Evolutionary conservation across 1,284 basidiomycete genomes (phyloP).

Genomic region (Fistulinella staudtii): DNA sequence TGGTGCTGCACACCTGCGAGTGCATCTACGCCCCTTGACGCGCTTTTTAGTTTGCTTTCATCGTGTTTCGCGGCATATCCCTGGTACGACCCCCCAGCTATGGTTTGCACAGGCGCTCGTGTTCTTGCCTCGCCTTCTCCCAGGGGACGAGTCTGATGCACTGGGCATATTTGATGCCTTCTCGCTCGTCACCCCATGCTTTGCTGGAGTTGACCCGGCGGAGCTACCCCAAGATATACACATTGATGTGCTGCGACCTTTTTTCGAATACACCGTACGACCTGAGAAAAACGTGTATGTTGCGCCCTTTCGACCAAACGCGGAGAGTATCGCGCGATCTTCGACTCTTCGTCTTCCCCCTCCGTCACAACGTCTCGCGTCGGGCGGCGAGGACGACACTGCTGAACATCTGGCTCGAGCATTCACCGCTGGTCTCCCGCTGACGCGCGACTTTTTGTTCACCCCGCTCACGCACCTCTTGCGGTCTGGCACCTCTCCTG

Average conservation of each 20-base stretch:
- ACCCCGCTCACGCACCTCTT: slow-evolving; percentile 79
- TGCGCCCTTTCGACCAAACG: slow-evolving; percentile 45
- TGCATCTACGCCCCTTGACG: slow-evolving; percentile 50
- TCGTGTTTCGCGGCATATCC: slow-evolving; percentile 50
- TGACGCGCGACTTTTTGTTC: slow-evolving; percentile 70
- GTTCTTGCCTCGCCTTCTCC: slow-evolving; percentile 50
- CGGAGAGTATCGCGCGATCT: slow-evolving; percentile 49
- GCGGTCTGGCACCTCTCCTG: slow-evolving; percentile 69
- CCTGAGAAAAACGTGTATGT: slow-evolving; percentile 36
- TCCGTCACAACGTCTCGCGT: background rate
- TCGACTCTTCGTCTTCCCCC: slow-evolving; percentile 53
- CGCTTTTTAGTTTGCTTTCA: slow-evolving; percentile 52
- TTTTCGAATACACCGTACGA: slow-evolving; percentile 47
- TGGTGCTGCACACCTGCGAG: slow-evolving; percentile 21
- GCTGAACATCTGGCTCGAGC: background rate
- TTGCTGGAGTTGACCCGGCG: slow-evolving; percentile 10
- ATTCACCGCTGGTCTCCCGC: slow-evolving; percentile 51
- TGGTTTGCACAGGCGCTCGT: slow-evolving; percentile 66
- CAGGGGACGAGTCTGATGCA: slow-evolving; percentile 58
- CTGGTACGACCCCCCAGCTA: slow-evolving; percentile 48
- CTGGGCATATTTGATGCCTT: slow-evolving; percentile 19
- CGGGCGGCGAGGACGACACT: background rate
- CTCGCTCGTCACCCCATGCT: slow-evolving; percentile 17
- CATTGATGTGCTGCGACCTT: slow-evolving; percentile 49
- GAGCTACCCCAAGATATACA: slow-evolving; percentile 24